Percentiles rank a stretch among this genome's conserved stretches.
Conservation (phyloP, 495 filamentous ascomycete species). For the Podospora australis region DNA sequence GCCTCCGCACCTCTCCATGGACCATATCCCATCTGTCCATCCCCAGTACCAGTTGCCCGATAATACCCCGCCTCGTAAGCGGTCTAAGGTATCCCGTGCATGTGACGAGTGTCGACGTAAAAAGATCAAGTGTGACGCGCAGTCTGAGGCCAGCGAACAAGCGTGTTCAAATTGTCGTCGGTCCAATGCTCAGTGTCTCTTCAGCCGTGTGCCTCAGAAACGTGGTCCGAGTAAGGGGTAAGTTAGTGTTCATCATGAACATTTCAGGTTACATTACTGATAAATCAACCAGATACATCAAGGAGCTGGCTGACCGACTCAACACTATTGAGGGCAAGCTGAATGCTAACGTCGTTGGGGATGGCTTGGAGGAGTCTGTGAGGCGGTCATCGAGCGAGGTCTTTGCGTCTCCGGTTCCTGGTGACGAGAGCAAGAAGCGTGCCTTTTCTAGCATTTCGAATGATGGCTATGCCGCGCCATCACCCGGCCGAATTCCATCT, state of each 20-base stretch:
- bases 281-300: slow-evolving; percentile 72
- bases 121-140: slow-evolving; percentile 93
- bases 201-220: slow-evolving; percentile 91
- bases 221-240: slow-evolving; percentile 93
- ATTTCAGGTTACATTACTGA: too few species aligned
- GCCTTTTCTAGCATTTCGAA: slow-evolving; percentile 42
- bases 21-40: slow-evolving; percentile 17
- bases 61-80: slow-evolving; percentile 65
- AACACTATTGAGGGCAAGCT: slow-evolving; percentile 69
- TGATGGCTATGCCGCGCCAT: slow-evolving; percentile 26
- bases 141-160: slow-evolving; percentile 67
- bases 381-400: slow-evolving; percentile 33
- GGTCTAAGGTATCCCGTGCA: slow-evolving; percentile 86
- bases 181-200: slow-evolving; percentile 70
- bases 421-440: slow-evolving; percentile 37
- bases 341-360: slow-evolving; percentile 20
- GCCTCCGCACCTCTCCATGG: slow-evolving; percentile 29
- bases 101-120: slow-evolving; percentile 95
- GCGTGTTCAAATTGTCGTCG: slow-evolving; percentile 84
- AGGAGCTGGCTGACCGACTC: slow-evolving; percentile 86
- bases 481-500: slow-evolving; percentile 22
- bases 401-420: slow-evolving; percentile 26
- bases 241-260: slow-evolving; percentile 12
- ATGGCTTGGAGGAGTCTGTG: slow-evolving; percentile 14
- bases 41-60: slow-evolving; percentile 33